Evolutionary conservation across 225 moss, liverwort and hornwort genomes (phyloP).

Genomic region (Bryoerythrophyllum caledonicum): DNA sequence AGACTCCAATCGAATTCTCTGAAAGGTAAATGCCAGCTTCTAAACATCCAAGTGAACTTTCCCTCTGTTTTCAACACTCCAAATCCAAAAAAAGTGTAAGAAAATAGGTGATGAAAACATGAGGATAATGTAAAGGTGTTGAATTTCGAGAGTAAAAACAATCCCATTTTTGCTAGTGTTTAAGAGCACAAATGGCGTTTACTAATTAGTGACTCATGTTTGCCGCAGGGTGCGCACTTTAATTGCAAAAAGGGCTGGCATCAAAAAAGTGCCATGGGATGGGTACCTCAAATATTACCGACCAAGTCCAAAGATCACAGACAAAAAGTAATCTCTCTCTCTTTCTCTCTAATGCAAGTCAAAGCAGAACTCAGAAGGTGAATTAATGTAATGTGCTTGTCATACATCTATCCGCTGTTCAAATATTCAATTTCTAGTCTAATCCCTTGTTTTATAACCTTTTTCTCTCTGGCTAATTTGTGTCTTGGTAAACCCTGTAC

Average conservation of each 20-base stretch:
- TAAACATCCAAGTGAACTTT: neutral
- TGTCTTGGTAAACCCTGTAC: neutral
- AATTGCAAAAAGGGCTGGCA: slow-evolving; percentile 76
- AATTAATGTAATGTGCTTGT: no score
- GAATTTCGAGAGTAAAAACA: no score
- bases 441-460: neutral
- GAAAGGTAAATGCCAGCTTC: slow-evolving; percentile 45
- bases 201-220: neutral
- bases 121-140: no score
- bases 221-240: slow-evolving; percentile 61
- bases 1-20: slow-evolving; percentile 77
- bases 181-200: neutral
- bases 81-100: no score
- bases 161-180: no score
- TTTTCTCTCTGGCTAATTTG: neutral
- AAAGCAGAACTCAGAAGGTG: no score
- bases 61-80: no score
- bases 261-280: slow-evolving; percentile 83
- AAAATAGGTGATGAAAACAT: no score
- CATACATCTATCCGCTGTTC: neutral
- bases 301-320: slow-evolving; percentile 78
- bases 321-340: slow-evolving; percentile 56
- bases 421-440: neutral
- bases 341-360: no score
- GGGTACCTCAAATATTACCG: slow-evolving; percentile 77